These are phyloP conservation scores for Alternaria panax DNA, from an alignment of 2,329 filamentous ascomycete species.

Conservation along the genomic window DNA sequence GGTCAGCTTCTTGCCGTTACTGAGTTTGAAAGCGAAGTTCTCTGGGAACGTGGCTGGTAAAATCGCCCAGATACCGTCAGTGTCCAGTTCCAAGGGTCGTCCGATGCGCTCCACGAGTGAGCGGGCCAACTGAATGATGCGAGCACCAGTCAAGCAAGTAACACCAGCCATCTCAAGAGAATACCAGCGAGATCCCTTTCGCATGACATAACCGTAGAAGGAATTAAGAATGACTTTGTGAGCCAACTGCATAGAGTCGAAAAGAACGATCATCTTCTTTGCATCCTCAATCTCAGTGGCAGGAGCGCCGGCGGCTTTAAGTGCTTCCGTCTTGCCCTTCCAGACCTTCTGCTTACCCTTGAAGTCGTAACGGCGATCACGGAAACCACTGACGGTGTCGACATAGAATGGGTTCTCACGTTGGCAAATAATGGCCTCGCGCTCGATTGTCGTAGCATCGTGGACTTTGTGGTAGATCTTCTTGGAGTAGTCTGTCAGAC, in stretches of 20 bases:
- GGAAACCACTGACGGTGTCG: conserved; percentile 92
- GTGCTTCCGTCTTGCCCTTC: conserved; percentile 91
- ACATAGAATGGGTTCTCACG: conserved; percentile 99
- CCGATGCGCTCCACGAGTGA: conserved; percentile 93
- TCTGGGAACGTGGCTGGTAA: conserved; percentile 94
- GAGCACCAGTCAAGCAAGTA: conserved; percentile 93
- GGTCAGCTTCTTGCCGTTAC: conserved; percentile 94
- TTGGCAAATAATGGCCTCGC: conserved; percentile 98
- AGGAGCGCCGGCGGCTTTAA: conserved; percentile 83
- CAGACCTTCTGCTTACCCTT: conserved; percentile 98
- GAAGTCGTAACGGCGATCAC: conserved; percentile 97
- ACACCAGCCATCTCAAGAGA: conserved; percentile 99
- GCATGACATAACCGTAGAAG: conserved; percentile 99
- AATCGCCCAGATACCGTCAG: conserved; percentile 99
- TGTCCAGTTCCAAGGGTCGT: conserved; percentile 91
- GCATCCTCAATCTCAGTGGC: conserved; percentile 83
- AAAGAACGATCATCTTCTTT: conserved; percentile 98
- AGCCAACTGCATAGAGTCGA: conserved; percentile 92
- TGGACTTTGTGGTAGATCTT: conserved; percentile 99
- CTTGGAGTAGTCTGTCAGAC: conserved; percentile 90
- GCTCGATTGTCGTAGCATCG: conserved; percentile 88
- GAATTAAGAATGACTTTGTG: conserved; percentile 99
- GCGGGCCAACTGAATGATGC: conserved; percentile 95
- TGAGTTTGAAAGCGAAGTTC: conserved; percentile 92
- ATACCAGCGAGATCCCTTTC: conserved; percentile 98